phyloP scores from a whole-genome alignment of 75 land plant species.

The Gnetum montanum region DNA sequence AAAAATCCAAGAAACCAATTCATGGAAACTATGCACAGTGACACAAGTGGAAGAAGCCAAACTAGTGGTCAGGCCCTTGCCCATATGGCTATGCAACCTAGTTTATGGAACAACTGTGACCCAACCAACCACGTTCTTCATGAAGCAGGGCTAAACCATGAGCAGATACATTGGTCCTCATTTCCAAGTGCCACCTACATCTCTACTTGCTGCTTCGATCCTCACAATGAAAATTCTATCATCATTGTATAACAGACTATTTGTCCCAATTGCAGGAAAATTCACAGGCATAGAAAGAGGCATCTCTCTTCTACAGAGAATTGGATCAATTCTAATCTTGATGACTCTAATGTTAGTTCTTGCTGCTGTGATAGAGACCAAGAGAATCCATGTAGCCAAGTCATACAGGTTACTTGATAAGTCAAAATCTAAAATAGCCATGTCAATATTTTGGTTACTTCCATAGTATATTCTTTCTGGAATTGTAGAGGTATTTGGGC shows the following conservation, averaged over 20 bases:
- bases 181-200: slow-evolving; percentile 26
- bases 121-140: slow-evolving; percentile 10
- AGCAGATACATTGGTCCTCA: slow-evolving; percentile 17
- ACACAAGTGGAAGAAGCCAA: slow-evolving; percentile 44
- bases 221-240: slow-evolving; percentile 6
- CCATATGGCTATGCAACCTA: slow-evolving; percentile 24
- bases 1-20: not conserved
- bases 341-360: slow-evolving; percentile 8
- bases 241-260: slow-evolving; percentile 13
- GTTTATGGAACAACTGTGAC: slow-evolving; percentile 1
- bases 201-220: slow-evolving; percentile 8
- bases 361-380: slow-evolving; percentile 17
- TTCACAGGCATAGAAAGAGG: slow-evolving; percentile 23
- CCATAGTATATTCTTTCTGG: slow-evolving; percentile 17
- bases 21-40: slow-evolving; percentile 36
- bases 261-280: slow-evolving; percentile 15
- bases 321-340: slow-evolving; percentile 19
- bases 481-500: slow-evolving; percentile 16
- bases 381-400: slow-evolving; percentile 8
- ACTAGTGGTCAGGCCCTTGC: slow-evolving; percentile 21
- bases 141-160: slow-evolving; percentile 25
- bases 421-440: slow-evolving; percentile 8
- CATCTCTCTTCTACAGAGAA: slow-evolving; percentile 20
- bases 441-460: slow-evolving; percentile 14
- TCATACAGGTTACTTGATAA: slow-evolving; percentile 12